Base-by-base conservation (phyloP, 805 yeast species). In the Yamadazyma sp. region DNA sequence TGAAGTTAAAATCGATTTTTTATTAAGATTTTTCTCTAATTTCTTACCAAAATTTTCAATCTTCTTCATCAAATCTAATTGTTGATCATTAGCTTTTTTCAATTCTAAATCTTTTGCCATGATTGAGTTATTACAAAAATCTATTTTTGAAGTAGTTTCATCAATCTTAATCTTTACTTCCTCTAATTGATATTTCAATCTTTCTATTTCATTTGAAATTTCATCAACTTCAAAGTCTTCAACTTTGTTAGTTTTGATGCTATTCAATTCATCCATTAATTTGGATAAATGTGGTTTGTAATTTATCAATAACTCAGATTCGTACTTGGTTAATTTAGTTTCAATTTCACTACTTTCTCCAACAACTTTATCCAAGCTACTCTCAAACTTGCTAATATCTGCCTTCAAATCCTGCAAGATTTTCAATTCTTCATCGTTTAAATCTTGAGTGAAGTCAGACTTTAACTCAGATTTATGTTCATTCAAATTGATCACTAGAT, bases 1-100 rank as follows among this genome's bases (percentile, higher is more conserved):
- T 27, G 69, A 62, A 4, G 64, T 52, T 31, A 86, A 58, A 4
- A 81, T 53, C 2, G 83, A 68, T 44, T 79, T 84, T 49, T 75
- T 81, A 14, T 83, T 72, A 44, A 83, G 60, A 5, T 69, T 66
- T 38, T 74, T 80, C 49, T 87, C 95, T 0, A 82, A 70, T n/a
- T 52, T 58, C 43, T 80, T 81, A 38, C 82, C 78, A 35, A 70
- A 75, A 28, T 68, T 70, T 33, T 82, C 87, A 18, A 88, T 58
- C 38, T 73, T 73, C 35, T 69, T 72, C 25, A 82, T 53, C 1
- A 76, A 53, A 12, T 65, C 52, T 2, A 72, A 58, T 50, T 84
- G 95, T 28, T 72, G 72, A 2, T 75, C 73, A 49, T 80, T 76
- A 6, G 82, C 65, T 35, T 70, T 68, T 12, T 68, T 65, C 29